Evolutionary conservation across 805 yeast genomes (phyloP), one percentile per base, ranked within the genome.

Genomic region (Candida golubevii): DNA sequence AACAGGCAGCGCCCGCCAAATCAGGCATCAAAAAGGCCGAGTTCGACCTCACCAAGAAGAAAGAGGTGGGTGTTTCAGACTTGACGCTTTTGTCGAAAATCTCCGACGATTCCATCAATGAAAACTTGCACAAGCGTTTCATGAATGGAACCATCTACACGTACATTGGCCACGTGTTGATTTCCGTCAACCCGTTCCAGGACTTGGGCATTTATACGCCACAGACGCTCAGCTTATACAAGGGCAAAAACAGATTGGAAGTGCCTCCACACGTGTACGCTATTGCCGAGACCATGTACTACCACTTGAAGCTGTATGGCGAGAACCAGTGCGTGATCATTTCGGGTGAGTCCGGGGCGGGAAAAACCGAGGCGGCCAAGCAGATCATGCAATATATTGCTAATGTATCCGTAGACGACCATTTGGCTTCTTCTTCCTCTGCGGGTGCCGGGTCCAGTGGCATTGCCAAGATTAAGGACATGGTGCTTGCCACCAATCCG

Each of bases 241-340:
- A 82, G 63, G 96, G 96, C 49, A 89, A 90, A 64, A 93, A 93
- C 65, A 76, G 99, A 57, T 72, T 93, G 47, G 99, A 93, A 67
- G 96, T 86, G 27, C 95, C 98, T 13, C 99, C 99, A 3, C 99
- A 93, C 67, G 99, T 93, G 28, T 93, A 84, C 66, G 96, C 98
- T 42, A 89, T 93, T 58, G 99, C 99, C 9, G 99, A 93, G 67
- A 71, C 95, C 31, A 89, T 93, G 96, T 93, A 85, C 66, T 91
- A 93, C 68, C 87, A 91, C 63, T 77, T 93, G 82, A 90, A 90
- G 66, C 85, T 96, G 0, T 93, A 93, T 66, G 80, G 85, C 47
- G 98, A 93, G 57, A 88, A 82, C 60, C 99, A 93, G 64, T 91
- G 98, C 76, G 98, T 93, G 18, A 93, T 93, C 56, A 93, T 93